phyloP scores from a whole-genome alignment of 176 grass and related monocot species.

The Phoenix roebelenii region DNA sequence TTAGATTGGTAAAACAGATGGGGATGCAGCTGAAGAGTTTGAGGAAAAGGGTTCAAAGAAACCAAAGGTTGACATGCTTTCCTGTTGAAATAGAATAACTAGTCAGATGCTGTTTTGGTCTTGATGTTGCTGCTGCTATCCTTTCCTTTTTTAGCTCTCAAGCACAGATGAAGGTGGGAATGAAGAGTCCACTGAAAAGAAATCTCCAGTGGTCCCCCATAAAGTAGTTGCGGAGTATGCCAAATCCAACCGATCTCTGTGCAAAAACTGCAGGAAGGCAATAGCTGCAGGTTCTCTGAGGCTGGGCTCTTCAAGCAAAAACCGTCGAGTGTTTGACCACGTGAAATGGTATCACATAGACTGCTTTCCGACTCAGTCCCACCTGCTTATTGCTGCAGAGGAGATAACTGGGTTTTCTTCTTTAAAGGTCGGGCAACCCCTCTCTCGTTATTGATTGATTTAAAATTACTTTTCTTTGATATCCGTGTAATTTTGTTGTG shows the following conservation, averaged over 20 bases:
- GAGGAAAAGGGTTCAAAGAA: conserved; percentile 41
- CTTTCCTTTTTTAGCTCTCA: conserved; percentile 2
- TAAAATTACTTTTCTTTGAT: no score
- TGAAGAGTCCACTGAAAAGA: not conserved
- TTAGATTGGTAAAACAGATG: conserved; percentile 36
- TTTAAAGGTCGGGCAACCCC: conserved; percentile 43
- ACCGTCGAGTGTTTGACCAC: conserved; percentile 44
- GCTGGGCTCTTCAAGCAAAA: conserved; percentile 38
- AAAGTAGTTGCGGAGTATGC: conserved; percentile 35
- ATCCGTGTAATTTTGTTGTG: no score
- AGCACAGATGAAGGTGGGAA: not conserved
- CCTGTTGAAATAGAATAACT: not conserved
- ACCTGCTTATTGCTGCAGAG: conserved; percentile 34
- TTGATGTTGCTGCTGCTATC: not conserved
- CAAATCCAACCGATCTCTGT: conserved; percentile 63
- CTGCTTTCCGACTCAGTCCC: conserved; percentile 45
- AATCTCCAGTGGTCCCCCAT: no score
- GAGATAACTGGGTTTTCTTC: conserved; percentile 49
- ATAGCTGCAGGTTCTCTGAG: conserved; percentile 53
- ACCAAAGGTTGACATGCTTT: conserved; percentile 25
- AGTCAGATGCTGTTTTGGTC: not conserved
- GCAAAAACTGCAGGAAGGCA: conserved; percentile 49
- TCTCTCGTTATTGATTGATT: not conserved
- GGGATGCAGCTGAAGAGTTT: conserved; percentile 2
- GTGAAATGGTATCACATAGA: conserved; percentile 66